Base-by-base conservation (phyloP, 177 flowering plant species). In the Vitis hybrid region DNA sequence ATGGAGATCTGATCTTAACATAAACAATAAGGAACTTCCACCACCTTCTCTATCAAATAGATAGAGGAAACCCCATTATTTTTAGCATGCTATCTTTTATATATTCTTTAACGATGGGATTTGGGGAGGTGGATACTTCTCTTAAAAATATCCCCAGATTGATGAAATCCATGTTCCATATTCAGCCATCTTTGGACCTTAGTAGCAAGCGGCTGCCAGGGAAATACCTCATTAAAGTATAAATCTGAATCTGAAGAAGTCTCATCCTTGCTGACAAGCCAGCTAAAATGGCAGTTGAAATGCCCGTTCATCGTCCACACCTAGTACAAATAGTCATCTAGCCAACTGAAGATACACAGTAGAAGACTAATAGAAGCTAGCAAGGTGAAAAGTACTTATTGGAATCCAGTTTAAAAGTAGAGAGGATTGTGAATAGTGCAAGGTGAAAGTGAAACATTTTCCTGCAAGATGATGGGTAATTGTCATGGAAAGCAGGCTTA, bases 141-240 rank as follows among this genome's bases (percentile, higher is more conserved):
- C 51, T 16, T 33, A 63, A 56, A 56, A 62, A 33, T n/a, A 29
- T 22, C 29, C 51, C 59, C 67, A 10, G 21, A 60, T 66, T 70
- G 61, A 67, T 31, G 67, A 70, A 68, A 65, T 64, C 56, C 75
- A 68, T 68, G 76, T 66, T 73, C 68, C 63, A 16, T 72, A n/a
- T 60, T 53, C 60, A 55, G 26, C 26, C 53, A 49, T 57, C 57
- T 59, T 59, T 74, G 62, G 64, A 77, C 68, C 75, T 68, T 29
- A 53, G 66, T 69, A 70, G 26, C 70, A 64, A 48, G 66, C 2
- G 62, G 60, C 62, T 58, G n/a, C 51, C 18, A 61, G 49, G 18
- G 51, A 51, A 55, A 56, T 60, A 21, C 45, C 3, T 14, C 6
- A 61, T 59, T 72, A 33, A 64, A 33, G 4, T 49, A 60, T 18